Base-by-base conservation (phyloP, 257 asterid genomes). In the Paulownia fortunei region DNA sequence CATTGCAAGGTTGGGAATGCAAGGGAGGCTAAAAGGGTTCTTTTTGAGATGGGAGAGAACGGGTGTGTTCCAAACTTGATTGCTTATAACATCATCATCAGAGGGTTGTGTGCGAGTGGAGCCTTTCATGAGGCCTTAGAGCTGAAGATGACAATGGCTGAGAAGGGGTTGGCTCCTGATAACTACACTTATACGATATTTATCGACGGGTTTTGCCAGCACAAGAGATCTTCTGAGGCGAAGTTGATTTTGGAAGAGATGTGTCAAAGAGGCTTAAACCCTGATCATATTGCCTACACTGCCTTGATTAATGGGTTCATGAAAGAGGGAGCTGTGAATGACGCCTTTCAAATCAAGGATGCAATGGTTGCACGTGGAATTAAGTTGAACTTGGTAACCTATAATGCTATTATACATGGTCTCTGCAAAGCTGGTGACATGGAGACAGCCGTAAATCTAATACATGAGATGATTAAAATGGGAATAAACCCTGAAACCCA, bases 251-350 rank as follows among this genome's bases (percentile, higher is more conserved):
- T 94, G 79, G 87, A 88, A 65, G 97, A 92, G 84, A 92, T 92
- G 96, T 77, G 71, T 67, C 80, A 76, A 27, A 82, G 82, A 73
- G 94, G 97, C 67, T 59, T 88, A 69, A 84, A 79, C 21, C 97
- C 96, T 18, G 88, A 90, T 74, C 88, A 80, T 81, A 55, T 82
- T 83, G 88, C 89, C 0, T 92, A 86, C 71, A 79, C 92, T 32
- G 87, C 96, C 37, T 80, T 94, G 82, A 87, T 94, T 61, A 81
- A 88, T 79, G 98, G 97, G 69, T 86, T 92, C 74, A 92, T 93
- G 92, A 89, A 83, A 84, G 92, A 90, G 83, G 95, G 95, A 8
- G 75, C 81, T 49, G 47, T 87, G 64, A 92, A 87, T 0, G 92
- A 88, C 78, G 97, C 95, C 76, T 85, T 90, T 46, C 83, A 39